Conservation (phyloP, 176 grass and related monocot species). For the Puccinellia tenuiflora region DNA sequence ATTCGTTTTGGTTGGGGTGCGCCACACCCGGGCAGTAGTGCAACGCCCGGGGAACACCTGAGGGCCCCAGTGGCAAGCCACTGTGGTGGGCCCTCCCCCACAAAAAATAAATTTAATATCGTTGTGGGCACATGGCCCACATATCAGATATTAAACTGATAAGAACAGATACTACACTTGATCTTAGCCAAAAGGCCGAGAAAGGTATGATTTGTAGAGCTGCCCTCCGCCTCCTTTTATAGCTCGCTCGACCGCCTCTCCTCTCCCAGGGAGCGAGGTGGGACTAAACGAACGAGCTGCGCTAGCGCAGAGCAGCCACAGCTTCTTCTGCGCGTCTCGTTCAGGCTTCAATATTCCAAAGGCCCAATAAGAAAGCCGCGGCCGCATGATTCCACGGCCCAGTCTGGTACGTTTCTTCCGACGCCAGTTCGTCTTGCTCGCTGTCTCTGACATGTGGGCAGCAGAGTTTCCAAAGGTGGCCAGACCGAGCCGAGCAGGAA, state of each 20-base stretch:
- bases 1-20: no score
- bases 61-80: no score
- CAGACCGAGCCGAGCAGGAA: not conserved
- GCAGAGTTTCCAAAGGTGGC: not conserved
- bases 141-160: no score
- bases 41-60: no score
- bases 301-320: not conserved
- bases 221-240: not conserved
- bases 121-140: no score
- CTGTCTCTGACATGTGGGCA: not conserved
- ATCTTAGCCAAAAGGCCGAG: conserved; percentile 80
- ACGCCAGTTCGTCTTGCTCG: not conserved
- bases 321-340: no score
- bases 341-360: not conserved
- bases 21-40: no score
- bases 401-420: not conserved
- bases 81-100: no score
- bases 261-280: not conserved
- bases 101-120: no score
- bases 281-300: not conserved
- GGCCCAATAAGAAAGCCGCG: not conserved
- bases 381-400: not conserved
- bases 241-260: not conserved
- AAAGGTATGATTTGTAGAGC: conserved; percentile 33
- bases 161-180: conserved; percentile 91